Percentiles rank a stretch among this genome's conserved stretches.
Conservation (phyloP, 176 grass and related monocot genomes). For the Eragrostis nindensis region DNA sequence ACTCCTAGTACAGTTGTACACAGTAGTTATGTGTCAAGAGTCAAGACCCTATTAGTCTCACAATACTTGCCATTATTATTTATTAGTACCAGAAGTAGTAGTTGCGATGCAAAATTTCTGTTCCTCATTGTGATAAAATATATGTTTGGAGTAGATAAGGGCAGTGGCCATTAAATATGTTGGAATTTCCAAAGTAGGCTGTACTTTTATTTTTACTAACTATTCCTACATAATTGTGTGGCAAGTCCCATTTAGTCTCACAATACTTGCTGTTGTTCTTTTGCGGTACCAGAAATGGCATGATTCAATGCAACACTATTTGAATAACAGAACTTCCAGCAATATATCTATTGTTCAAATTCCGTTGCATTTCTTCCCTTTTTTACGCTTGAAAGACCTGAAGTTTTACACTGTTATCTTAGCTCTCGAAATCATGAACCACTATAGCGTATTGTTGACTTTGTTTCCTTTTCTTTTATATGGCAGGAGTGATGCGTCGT, state of each 20-base stretch:
- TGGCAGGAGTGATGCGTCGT: conserved; percentile 45
- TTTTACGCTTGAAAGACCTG: conserved; percentile 1
- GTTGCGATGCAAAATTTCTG: conserved; percentile 17
- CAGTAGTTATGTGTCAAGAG: background rate
- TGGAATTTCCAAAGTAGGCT: background rate
- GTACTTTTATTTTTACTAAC: background rate
- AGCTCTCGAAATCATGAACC: conserved; percentile 10
- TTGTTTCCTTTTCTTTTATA: conserved; percentile 14
- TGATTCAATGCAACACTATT: background rate
- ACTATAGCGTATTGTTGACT: conserved; percentile 32
- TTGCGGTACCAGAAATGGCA: background rate
- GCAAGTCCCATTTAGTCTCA: background rate
- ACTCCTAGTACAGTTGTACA: background rate
- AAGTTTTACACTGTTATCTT: conserved; percentile 4
- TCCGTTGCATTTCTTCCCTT: background rate
- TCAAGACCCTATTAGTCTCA: background rate
- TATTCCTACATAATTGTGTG: background rate
- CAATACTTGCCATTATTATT: background rate
- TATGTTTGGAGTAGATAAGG: background rate
- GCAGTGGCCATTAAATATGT: background rate
- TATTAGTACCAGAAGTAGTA: conserved; percentile 19
- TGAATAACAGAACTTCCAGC: background rate
- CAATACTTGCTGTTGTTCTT: conserved; percentile 4
- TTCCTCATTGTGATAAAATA: background rate
- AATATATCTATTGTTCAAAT: conserved; percentile 32